Conservation (phyloP, 495 filamentous ascomycete species). For the Aspergillus leporis region DNA sequence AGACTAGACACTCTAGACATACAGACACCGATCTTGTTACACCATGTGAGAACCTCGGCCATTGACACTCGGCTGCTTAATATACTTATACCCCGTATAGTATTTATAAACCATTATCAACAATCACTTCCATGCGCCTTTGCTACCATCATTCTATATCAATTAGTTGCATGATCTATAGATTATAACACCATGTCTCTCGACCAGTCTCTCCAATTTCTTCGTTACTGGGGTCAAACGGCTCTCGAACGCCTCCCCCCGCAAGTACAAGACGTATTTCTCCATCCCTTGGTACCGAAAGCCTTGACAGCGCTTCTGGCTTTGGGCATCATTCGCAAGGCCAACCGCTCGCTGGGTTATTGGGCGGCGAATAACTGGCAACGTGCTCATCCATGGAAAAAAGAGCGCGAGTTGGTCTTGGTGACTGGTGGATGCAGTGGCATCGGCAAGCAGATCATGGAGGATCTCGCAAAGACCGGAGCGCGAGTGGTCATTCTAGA, state of each 20-base stretch:
- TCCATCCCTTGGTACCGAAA: constrained; percentile 34
- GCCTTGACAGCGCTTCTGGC: constrained; percentile 29
- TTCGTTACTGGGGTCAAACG: constrained; percentile 32
- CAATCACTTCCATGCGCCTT: too few relatives aligned
- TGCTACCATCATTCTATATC: not conserved
- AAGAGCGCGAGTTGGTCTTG: constrained; percentile 54
- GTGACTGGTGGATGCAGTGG: constrained; percentile 60
- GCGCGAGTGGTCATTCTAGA: constrained; percentile 55
- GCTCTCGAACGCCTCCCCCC: constrained; percentile 31
- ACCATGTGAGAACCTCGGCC: constrained; percentile 17
- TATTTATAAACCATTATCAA: not conserved
- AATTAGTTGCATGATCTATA: too few relatives aligned
- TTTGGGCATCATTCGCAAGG: constrained; percentile 38
- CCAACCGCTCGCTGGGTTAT: constrained; percentile 42
- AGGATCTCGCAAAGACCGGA: constrained; percentile 46
- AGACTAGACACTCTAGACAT: not conserved
- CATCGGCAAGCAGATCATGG: constrained; percentile 53
- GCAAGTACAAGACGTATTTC: constrained; percentile 27
- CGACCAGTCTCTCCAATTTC: constrained; percentile 22
- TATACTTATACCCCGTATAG: not conserved
- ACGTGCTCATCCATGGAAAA: constrained; percentile 39
- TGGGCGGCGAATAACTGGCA: constrained; percentile 53
- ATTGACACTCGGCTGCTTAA: not conserved
- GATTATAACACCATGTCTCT: constrained; percentile 28
- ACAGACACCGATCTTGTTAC: not conserved